Evolutionary conservation across 129 eudicot genomes (phyloP).

Genomic region (Flaveria sonorensis): DNA sequence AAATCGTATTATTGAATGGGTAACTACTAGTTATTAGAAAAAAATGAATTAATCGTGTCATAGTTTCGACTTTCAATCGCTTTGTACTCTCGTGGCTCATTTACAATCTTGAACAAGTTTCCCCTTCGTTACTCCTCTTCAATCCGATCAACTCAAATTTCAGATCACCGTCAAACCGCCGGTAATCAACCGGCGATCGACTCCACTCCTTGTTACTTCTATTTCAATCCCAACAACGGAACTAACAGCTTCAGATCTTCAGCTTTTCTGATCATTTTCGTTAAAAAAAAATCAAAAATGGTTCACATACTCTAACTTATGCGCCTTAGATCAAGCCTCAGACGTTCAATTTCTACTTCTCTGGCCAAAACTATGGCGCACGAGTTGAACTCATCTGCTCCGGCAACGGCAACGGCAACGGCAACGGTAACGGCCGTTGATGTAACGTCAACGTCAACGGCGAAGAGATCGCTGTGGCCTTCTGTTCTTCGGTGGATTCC

Average conservation of each 20-base stretch:
- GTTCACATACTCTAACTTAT: conserved; percentile 28
- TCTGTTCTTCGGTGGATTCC: conserved; percentile 91
- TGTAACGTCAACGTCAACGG: conserved; percentile 19
- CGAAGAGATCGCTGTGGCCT: conserved; percentile 55
- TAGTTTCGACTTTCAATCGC: too few species aligned
- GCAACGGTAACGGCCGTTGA: conserved; percentile 33
- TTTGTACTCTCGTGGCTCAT: too few species aligned
- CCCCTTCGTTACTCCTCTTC: conserved; percentile 4
- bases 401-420: conserved; percentile 21
- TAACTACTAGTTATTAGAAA: too few species aligned
- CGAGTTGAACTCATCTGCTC: conserved; percentile 43
- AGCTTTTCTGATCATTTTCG: not conserved
- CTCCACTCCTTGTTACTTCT: not conserved
- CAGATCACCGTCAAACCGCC: conserved; percentile 33
- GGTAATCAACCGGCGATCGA: not conserved
- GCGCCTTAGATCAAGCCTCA: conserved; percentile 32
- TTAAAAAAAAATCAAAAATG: not conserved
- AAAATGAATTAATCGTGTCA: too few species aligned
- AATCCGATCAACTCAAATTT: conserved; percentile 23
- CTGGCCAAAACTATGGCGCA: conserved; percentile 51
- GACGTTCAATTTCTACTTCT: conserved; percentile 30
- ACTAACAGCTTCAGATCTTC: conserved; percentile 4
- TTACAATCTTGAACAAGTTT: not conserved
- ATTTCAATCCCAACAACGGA: not conserved
- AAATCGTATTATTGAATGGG: too few species aligned